A percentile compares a stretch with the other conserved stretches of the same genome.
phyloP scores from a whole-genome alignment of 805 yeast species.

The Lipomyces yamanashiensis region DNA sequence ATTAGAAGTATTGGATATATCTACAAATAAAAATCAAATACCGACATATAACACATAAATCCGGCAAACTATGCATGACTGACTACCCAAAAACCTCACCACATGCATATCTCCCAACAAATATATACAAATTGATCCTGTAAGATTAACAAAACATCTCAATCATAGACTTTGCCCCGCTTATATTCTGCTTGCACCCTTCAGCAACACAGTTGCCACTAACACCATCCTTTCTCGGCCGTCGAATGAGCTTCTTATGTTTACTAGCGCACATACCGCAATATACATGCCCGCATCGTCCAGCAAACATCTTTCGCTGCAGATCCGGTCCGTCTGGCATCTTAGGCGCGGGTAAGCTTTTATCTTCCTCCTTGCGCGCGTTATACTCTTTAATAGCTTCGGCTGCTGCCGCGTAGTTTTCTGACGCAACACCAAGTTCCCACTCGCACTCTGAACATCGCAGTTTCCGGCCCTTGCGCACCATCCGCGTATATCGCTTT shows the following conservation, averaged over 20 bases:
- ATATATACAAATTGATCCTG: neutral
- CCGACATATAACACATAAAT: too few species aligned
- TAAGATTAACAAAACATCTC: slow-evolving; percentile 20
- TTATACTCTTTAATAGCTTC: slow-evolving; percentile 5
- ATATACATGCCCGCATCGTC: slow-evolving; percentile 35
- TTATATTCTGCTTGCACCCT: slow-evolving; percentile 25
- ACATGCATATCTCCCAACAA: neutral
- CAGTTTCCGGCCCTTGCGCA: slow-evolving; percentile 17
- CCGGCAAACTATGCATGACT: neutral
- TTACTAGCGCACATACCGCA: slow-evolving; percentile 34
- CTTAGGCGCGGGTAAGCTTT: neutral
- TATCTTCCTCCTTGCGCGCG: slow-evolving; percentile 1
- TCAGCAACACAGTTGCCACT: slow-evolving; percentile 22
- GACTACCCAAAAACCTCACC: neutral
- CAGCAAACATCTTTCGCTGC: slow-evolving; percentile 27
- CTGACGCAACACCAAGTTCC: slow-evolving; percentile 22
- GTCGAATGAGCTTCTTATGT: slow-evolving; percentile 11
- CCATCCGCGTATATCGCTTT: slow-evolving; percentile 20
- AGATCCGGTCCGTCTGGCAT: neutral
- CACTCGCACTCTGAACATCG: slow-evolving; percentile 26
- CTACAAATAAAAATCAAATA: too few species aligned
- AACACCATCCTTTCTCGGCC: slow-evolving; percentile 13
- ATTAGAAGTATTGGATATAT: too few species aligned
- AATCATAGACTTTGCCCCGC: slow-evolving; percentile 30
- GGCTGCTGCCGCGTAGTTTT: neutral